Percentiles rank a stretch among this genome's conserved stretches.
phyloP scores from a whole-genome alignment of 2,329 filamentous ascomycete genomes.

The Fusarium succisae region DNA sequence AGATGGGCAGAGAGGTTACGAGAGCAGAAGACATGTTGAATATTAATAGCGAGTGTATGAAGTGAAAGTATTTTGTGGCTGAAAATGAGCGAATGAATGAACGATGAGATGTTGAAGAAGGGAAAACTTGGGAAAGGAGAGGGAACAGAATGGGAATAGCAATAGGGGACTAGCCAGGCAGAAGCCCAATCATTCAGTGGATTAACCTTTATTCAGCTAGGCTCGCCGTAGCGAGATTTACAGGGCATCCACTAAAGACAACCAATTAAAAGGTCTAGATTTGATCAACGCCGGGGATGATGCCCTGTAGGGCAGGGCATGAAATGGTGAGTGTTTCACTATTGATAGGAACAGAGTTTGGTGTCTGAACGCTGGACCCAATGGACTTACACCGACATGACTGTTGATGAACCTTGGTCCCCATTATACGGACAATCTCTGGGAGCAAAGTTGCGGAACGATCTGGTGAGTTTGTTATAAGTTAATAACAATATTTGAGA shows the following conservation, averaged over 20 bases:
- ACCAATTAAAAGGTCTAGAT: not conserved
- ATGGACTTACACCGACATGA: not conserved
- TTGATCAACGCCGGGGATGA: not conserved
- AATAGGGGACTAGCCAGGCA: not conserved
- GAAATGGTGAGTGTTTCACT: not conserved
- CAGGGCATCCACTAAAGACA: not conserved
- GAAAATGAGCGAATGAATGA: not conserved
- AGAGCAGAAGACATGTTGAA: conserved; percentile 8
- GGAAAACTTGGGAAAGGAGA: conserved; percentile 2
- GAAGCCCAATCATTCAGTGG: not conserved
- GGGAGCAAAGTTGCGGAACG: not conserved
- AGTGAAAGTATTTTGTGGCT: not conserved
- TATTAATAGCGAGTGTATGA: not conserved
- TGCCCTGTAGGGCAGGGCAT: not conserved
- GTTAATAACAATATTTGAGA: not conserved
- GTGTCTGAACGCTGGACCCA: not conserved
- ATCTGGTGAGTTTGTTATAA: fast-evolving
- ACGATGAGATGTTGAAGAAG: not conserved
- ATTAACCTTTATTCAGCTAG: not conserved
- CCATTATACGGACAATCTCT: fast-evolving
- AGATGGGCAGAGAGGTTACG: conserved; percentile 1
- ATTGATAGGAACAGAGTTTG: not conserved
- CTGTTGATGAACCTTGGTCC: not conserved
- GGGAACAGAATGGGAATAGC: conserved; percentile 1
- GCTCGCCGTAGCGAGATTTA: not conserved